Conservation (phyloP, 2,329 filamentous ascomycete genomes). For the Epicoccum sorghinum region DNA sequence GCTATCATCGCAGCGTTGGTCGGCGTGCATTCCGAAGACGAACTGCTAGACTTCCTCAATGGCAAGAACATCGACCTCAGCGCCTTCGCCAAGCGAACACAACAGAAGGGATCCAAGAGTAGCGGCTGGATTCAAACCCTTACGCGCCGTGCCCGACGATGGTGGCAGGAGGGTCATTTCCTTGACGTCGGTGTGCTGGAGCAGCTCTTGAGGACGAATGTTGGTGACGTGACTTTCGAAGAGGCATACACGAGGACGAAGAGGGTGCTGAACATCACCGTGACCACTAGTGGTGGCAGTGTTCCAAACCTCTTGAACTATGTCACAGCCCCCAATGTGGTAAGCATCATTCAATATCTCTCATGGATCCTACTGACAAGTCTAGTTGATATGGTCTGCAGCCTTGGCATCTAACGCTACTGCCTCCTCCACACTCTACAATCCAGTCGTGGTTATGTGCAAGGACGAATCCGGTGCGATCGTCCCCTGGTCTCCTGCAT, state of each 20-base stretch:
- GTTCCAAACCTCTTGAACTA: slow-evolving; percentile 89
- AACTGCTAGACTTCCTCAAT: slow-evolving; percentile 76
- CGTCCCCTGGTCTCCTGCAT: slow-evolving; percentile 71
- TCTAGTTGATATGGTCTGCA: slow-evolving; percentile 77
- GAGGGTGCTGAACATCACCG: slow-evolving; percentile 87
- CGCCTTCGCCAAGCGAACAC: slow-evolving; percentile 66
- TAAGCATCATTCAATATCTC: slow-evolving; percentile 55
- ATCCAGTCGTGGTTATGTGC: slow-evolving; percentile 72
- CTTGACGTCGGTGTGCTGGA: slow-evolving; percentile 82
- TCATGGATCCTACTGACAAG: slow-evolving; percentile 15
- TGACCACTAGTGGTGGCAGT: slow-evolving; percentile 76
- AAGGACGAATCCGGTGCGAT: slow-evolving; percentile 77
- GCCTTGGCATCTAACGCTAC: slow-evolving; percentile 78
- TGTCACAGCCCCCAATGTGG: slow-evolving; percentile 89
- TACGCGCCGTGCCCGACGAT: slow-evolving; percentile 69
- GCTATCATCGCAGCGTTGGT: slow-evolving; percentile 89
- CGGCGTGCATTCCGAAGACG: slow-evolving; percentile 84
- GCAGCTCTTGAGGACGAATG: slow-evolving; percentile 81
- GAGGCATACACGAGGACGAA: slow-evolving; percentile 89
- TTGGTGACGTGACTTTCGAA: slow-evolving; percentile 90
- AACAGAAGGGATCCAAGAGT: slow-evolving; percentile 29
- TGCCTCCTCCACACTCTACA: slow-evolving; percentile 69
- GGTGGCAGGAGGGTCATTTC: slow-evolving; percentile 79
- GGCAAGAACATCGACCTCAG: slow-evolving; percentile 83
- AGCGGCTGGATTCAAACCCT: slow-evolving; percentile 62